phyloP scores from a whole-genome alignment of 2,329 filamentous ascomycete genomes.

The Fusarium neocosmosporiellum region DNA sequence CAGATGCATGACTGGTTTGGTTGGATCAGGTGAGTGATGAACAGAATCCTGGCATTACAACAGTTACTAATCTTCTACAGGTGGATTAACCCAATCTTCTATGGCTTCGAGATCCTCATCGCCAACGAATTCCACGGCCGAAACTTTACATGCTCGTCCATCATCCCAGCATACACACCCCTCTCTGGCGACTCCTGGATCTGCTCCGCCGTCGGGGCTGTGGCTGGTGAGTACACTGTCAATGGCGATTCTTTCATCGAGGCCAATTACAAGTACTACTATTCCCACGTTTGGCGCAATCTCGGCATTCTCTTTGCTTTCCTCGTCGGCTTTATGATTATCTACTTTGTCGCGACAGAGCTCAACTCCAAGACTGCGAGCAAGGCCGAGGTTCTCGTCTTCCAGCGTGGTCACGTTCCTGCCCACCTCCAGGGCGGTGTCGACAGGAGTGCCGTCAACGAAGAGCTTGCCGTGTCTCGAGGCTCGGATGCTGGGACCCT shows the following conservation, averaged over 20 bases:
- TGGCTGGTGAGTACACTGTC: conserved; percentile 58
- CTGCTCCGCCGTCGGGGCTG: neutral
- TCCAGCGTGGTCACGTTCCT: neutral
- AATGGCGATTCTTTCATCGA: conserved; percentile 67
- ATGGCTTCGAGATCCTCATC: conserved; percentile 49
- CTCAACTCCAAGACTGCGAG: neutral
- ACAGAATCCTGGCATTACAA: neutral
- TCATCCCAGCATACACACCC: conserved; percentile 60
- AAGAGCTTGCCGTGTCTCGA: neutral
- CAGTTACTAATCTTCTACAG: neutral
- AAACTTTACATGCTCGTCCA: conserved; percentile 9
- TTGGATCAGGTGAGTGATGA: neutral
- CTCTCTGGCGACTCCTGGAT: neutral
- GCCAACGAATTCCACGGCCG: conserved; percentile 23
- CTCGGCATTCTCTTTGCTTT: neutral
- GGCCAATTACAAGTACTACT: conserved; percentile 62
- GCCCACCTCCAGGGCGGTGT: neutral
- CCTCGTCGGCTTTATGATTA: neutral
- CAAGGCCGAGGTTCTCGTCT: neutral
- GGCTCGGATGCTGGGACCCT: neutral
- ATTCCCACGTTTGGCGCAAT: conserved; percentile 64
- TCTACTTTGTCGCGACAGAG: neutral
- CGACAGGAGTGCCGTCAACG: neutral
- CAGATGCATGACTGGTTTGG: neutral
- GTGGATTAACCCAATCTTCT: conserved; percentile 71